A percentile compares a stretch with the other conserved stretches of the same genome.
phyloP scores from a whole-genome alignment of 768 basidiomycete genomes.

The Hortiboletus campestris region DNA sequence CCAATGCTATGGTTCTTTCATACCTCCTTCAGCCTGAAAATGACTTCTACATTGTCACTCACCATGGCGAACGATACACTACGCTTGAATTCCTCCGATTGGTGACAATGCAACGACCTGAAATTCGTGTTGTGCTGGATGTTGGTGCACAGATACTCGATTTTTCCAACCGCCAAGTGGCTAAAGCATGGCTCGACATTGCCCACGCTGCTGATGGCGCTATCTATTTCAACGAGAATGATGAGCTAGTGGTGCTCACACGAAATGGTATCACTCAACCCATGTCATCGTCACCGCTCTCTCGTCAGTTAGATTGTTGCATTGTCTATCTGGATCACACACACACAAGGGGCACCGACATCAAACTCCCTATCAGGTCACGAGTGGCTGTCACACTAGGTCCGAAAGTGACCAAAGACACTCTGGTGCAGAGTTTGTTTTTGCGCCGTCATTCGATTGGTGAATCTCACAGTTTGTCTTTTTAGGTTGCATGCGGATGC shows the following conservation, averaged over 20 bases:
- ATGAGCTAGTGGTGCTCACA: constrained; percentile 29
- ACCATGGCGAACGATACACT: not conserved
- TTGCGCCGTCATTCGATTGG: not conserved
- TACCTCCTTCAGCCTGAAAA: constrained; percentile 18
- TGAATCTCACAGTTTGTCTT: not conserved
- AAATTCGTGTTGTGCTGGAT: constrained; percentile 47
- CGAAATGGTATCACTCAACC: constrained; percentile 18
- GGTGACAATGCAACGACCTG: constrained; percentile 32
- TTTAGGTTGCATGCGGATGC: constrained; percentile 52
- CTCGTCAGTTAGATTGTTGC: constrained; percentile 27
- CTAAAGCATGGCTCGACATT: constrained; percentile 38
- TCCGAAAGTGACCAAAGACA: constrained; percentile 31
- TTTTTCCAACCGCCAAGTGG: constrained; percentile 40
- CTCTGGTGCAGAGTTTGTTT: constrained; percentile 32
- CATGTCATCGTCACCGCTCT: constrained; percentile 28
- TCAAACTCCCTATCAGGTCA: constrained; percentile 29
- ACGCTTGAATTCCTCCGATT: constrained; percentile 19
- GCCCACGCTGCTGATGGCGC: constrained; percentile 13
- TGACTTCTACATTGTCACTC: constrained; percentile 9
- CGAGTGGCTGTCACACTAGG: constrained; percentile 23
- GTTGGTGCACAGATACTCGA: constrained; percentile 58
- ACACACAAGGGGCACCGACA: constrained; percentile 39
- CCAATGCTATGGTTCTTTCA: no score
- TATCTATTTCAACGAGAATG: constrained; percentile 26
- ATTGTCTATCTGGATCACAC: constrained; percentile 38